Evolutionary conservation across 169 alveolate species (phyloP).

Genomic region (Babesia ovata): DNA sequence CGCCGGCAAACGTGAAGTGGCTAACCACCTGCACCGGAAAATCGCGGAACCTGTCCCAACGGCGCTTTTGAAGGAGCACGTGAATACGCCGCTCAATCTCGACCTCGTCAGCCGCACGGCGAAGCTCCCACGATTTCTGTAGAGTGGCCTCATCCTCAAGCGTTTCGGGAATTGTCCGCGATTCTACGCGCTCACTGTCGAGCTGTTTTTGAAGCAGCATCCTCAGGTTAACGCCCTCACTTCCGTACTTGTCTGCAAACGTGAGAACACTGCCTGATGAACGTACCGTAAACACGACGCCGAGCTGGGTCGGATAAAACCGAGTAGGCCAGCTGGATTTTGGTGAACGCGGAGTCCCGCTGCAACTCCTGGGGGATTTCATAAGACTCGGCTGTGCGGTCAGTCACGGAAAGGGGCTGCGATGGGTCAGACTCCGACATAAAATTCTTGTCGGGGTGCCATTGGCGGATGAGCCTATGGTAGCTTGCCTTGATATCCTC

Average conservation of each 20-base stretch:
- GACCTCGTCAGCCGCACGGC: conserved; percentile 8
- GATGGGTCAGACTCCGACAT: conserved; percentile 2
- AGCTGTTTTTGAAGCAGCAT: conserved; percentile 37
- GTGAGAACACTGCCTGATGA: neutral
- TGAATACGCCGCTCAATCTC: conserved; percentile 39
- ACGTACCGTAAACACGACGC: conserved; percentile 52
- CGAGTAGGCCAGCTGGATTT: conserved; percentile 66
- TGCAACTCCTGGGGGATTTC: conserved; percentile 23
- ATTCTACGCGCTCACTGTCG: conserved; percentile 17
- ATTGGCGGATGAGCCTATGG: conserved; percentile 53
- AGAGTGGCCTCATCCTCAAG: conserved; percentile 17
- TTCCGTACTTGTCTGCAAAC: conserved; percentile 57
- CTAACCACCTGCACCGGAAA: conserved; percentile 59
- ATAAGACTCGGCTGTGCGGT: neutral
- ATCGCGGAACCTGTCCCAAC: conserved; percentile 26
- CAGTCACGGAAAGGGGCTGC: neutral
- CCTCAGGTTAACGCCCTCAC: conserved; percentile 49
- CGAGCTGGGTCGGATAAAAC: conserved; percentile 65
- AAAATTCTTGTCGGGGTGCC: conserved; percentile 69
- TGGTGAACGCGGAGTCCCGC: conserved; percentile 59
- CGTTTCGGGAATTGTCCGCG: conserved; percentile 9
- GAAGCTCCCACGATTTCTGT: neutral
- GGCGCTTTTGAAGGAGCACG: conserved; percentile 43
- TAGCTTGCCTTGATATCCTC: conserved; percentile 65
- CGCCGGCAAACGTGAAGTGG: conserved; percentile 48